These are phyloP conservation scores for Penicillium sp. DNA, from an alignment of 2,329 filamentous ascomycete species.

Conservation along the genomic window DNA sequence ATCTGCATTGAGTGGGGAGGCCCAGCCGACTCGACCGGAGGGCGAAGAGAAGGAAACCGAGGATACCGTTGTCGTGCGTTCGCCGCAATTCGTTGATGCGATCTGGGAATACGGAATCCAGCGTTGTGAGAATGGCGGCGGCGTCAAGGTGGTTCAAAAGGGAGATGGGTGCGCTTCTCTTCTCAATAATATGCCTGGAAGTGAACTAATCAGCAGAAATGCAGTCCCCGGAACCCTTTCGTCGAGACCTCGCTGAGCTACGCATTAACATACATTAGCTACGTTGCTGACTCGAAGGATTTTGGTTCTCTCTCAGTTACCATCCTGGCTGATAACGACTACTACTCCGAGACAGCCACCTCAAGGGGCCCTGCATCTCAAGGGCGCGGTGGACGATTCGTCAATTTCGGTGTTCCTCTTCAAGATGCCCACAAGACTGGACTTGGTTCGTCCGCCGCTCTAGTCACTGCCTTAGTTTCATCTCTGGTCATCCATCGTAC, in stretches of 20 bases:
- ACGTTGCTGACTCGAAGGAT: slow-evolving; percentile 51
- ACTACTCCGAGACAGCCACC: slow-evolving; percentile 74
- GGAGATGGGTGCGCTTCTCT: slow-evolving; percentile 33
- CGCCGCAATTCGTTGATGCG: slow-evolving; percentile 85
- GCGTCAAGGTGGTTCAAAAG: slow-evolving; percentile 72
- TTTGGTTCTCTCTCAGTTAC: slow-evolving; percentile 71
- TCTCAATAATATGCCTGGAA: neutral
- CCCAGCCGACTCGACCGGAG: slow-evolving; percentile 7
- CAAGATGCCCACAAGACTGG: slow-evolving; percentile 88
- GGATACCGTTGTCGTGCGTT: slow-evolving; percentile 77
- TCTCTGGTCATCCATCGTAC: slow-evolving; percentile 46
- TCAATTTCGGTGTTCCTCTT: slow-evolving; percentile 73
- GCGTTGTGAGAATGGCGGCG: slow-evolving; percentile 67
- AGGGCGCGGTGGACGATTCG: slow-evolving; percentile 58
- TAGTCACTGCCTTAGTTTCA: slow-evolving; percentile 78
- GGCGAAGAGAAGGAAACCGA: slow-evolving; percentile 57
- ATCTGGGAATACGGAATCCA: slow-evolving; percentile 85
- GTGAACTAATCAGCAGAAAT: slow-evolving; percentile 12
- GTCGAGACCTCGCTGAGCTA: slow-evolving; percentile 90
- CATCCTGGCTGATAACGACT: slow-evolving; percentile 92
- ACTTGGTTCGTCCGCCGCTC: slow-evolving; percentile 87
- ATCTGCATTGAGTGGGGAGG: slow-evolving; percentile 8
- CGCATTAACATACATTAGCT: slow-evolving; percentile 73
- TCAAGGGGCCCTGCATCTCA: slow-evolving; percentile 34
- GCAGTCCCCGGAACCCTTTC: slow-evolving; percentile 71